phyloP scores from a whole-genome alignment of 177 flowering plant genomes.

The Telopea speciosissima region DNA sequence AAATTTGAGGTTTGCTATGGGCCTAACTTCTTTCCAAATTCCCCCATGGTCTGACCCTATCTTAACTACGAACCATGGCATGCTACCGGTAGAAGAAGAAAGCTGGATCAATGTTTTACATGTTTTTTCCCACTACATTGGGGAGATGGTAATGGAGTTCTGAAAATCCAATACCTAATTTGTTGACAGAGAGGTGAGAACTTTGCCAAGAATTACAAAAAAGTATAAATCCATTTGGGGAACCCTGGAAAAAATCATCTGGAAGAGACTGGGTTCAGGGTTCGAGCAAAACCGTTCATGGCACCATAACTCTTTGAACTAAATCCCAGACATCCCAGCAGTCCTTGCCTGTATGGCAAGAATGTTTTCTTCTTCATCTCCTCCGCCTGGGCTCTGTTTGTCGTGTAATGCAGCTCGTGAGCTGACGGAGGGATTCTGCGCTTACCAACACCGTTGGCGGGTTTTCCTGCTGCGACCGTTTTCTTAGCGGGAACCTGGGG shows the following conservation, averaged over 20 bases:
- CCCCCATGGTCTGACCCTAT: too few relatives aligned
- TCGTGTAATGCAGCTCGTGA: conserved; percentile 74
- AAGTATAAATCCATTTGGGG: not conserved
- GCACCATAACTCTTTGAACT: conserved; percentile 84
- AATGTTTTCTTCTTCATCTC: conserved; percentile 89
- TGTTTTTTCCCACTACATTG: too few relatives aligned
- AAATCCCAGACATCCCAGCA: conserved; percentile 82
- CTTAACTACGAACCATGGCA: too few relatives aligned
- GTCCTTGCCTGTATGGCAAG: conserved; percentile 83
- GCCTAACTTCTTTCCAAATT: too few relatives aligned
- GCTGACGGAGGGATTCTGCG: conserved; percentile 50
- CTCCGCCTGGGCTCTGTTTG: conserved; percentile 84
- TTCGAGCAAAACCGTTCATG: conserved; percentile 65
- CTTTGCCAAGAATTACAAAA: too few relatives aligned
- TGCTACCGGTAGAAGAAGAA: too few relatives aligned
- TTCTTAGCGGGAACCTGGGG: conserved; percentile 9
- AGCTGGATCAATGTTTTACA: too few relatives aligned
- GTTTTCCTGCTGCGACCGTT: conserved; percentile 17
- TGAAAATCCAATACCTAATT: too few relatives aligned
- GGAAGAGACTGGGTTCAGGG: conserved; percentile 71
- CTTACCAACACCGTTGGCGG: conserved; percentile 53
- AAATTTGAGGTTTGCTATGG: too few relatives aligned
- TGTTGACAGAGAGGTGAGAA: too few relatives aligned
- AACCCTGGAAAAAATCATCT: conserved; percentile 26
- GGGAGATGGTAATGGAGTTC: too few relatives aligned